Evolutionary conservation across 768 basidiomycete species (phyloP), one percentile per base, ranked within the genome.

Genomic region (Russula brevipes): DNA sequence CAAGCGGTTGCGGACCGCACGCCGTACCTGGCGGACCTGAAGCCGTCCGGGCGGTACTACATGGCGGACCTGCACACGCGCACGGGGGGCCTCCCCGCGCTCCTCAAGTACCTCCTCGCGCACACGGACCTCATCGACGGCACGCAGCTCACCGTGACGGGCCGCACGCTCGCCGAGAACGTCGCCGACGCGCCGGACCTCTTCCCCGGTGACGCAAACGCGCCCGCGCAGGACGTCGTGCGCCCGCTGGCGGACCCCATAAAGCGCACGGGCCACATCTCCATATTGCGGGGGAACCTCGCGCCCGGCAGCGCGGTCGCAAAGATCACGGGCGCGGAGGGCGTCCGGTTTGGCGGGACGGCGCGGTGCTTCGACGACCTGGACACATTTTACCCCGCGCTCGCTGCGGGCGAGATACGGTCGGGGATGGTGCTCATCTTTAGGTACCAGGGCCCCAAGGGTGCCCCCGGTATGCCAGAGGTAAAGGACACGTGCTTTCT

Each of bases 251-350:
- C 81, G 33, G 81, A 92, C 70, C 91, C 94, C 10, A 88, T 97
- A 76, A 96, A 97, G 72, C 70, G 78, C 30, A 93, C 87, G 3
- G 94, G 94, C 1, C 94, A 96, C 74, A 74, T 97, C 68, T 86
- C 86, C 12, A 93, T 98, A 69, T 75, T 98, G 65, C 82, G 86
- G 56, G 94, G 94, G n/a, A 94, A 90, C 74, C 78, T 98, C 47
- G 87, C 90, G 3, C 94, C 94, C 0, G 89, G 82, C 54, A 86
- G 87, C 1, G 88, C 92, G 35, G 94, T 98, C 19, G 91, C 93
- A 16, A 98, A 98, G 75, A 78, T 97, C 65, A 96, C 94, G 6
- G 94, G 94, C 14, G 94, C 95, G 75, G 94, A 97, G 75, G 94
- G 94, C 5, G 73, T 84, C 56, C 80, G 76, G 24, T 97, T 97